phyloP scores from a whole-genome alignment of 2,329 filamentous ascomycete species.

The Diaporthe vexans region DNA sequence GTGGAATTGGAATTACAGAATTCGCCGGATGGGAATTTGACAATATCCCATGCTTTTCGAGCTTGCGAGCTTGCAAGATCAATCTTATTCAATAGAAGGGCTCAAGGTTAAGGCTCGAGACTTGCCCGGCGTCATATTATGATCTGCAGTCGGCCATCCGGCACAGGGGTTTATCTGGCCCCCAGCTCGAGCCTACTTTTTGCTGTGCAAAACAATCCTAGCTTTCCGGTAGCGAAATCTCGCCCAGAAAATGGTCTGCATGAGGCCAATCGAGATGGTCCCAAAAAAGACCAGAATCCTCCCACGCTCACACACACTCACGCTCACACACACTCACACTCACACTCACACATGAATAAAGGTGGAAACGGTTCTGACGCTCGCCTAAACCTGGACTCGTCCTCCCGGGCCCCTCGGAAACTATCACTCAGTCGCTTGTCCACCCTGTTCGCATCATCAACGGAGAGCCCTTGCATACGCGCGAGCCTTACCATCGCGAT shows the following conservation, averaged over 20 bases:
- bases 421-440: not conserved
- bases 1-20: not conserved
- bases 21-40: not conserved
- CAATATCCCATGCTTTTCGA: constrained; percentile 15
- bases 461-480: constrained; percentile 16
- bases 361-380: constrained; percentile 27
- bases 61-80: not conserved
- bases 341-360: not conserved
- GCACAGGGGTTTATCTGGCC: not conserved
- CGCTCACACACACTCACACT: not conserved
- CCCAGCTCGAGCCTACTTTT: not conserved
- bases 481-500: not conserved
- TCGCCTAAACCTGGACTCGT: constrained; percentile 17
- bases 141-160: constrained; percentile 13
- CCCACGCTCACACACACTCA: not conserved
- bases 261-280: constrained; percentile 15
- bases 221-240: constrained; percentile 20
- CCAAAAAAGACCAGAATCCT: not conserved
- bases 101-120: constrained; percentile 14
- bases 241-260: constrained; percentile 2
- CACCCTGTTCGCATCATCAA: not conserved
- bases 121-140: constrained; percentile 13
- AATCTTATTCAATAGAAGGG: constrained; percentile 5
- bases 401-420: constrained; percentile 20
- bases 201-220: not conserved